phyloP scores from a whole-genome alignment of 352 stramenopile genomes.

The Globisporangium carolinianum region DNA sequence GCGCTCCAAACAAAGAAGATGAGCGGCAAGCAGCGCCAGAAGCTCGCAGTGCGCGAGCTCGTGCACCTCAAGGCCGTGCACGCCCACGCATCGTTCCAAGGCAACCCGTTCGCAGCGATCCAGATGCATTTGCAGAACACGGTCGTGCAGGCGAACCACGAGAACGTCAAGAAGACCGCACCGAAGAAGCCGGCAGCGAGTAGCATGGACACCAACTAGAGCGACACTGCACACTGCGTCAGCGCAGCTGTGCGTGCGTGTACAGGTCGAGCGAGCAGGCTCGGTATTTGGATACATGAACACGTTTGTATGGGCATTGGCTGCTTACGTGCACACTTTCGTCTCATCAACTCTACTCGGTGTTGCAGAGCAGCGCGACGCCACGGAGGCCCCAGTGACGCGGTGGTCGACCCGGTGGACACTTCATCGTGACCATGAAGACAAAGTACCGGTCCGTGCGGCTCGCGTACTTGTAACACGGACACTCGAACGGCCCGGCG shows the following conservation, averaged over 20 bases:
- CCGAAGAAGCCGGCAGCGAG: slow-evolving; percentile 8
- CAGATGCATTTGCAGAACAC: slow-evolving; percentile 85
- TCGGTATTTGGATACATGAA: not conserved
- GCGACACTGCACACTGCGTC: not conserved
- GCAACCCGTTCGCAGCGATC: slow-evolving; percentile 80
- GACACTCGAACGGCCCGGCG: slow-evolving; percentile 91
- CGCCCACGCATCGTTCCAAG: slow-evolving; percentile 74
- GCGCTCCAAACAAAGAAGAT: slow-evolving; percentile 41
- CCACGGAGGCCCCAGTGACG: slow-evolving; percentile 94
- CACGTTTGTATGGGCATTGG: slow-evolving; percentile 3
- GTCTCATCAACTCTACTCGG: slow-evolving; percentile 28
- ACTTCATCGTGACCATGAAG: slow-evolving; percentile 93
- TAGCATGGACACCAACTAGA: slow-evolving; percentile 30
- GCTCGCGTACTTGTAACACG: slow-evolving; percentile 96
- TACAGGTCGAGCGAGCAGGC: slow-evolving; percentile 3
- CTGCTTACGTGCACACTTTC: not conserved
- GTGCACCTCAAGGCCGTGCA: slow-evolving; percentile 82
- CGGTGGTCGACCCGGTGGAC: slow-evolving; percentile 80
- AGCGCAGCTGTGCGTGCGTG: not conserved
- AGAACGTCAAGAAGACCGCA: slow-evolving; percentile 35
- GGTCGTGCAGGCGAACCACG: slow-evolving; percentile 73
- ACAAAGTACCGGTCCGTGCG: slow-evolving; percentile 96
- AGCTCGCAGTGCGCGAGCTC: slow-evolving; percentile 75
- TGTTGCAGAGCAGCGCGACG: slow-evolving; percentile 93
- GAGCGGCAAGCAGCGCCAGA: slow-evolving; percentile 79